Percentiles rank a stretch among this genome's conserved stretches.
Conservation (phyloP, 169 alveolate species). For the Pseudocohnilembus persalinus region DNA sequence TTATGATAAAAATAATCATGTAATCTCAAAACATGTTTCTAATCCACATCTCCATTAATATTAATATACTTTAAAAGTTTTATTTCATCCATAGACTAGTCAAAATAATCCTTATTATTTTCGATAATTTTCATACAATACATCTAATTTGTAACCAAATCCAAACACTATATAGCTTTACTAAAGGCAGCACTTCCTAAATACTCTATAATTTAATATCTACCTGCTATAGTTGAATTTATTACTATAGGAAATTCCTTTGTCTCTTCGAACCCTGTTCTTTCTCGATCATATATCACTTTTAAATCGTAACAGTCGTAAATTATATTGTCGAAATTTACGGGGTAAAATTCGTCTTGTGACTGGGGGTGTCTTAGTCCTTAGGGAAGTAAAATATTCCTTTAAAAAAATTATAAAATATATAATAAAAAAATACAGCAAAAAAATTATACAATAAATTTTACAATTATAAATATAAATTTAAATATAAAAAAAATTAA, state of each 20-base stretch:
- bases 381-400: slow-evolving; percentile 57
- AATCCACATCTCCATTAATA: slow-evolving; percentile 84
- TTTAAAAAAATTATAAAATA: slow-evolving; percentile 5
- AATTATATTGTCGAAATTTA: slow-evolving; percentile 75
- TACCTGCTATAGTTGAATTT: slow-evolving; percentile 85
- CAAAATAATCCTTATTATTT: slow-evolving; percentile 92
- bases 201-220: slow-evolving; percentile 86
- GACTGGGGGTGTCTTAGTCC: slow-evolving; percentile 72
- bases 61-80: slow-evolving; percentile 84
- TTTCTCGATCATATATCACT: slow-evolving; percentile 89
- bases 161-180: slow-evolving; percentile 86
- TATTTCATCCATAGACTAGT: slow-evolving; percentile 91
- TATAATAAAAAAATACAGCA: not conserved
- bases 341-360: slow-evolving; percentile 81
- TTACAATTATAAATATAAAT: not conserved
- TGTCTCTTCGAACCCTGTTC: slow-evolving; percentile 89
- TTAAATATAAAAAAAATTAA: not conserved
- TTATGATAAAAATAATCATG: slow-evolving; percentile 91
- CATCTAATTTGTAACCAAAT: slow-evolving; percentile 74
- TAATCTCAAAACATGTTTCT: slow-evolving; percentile 75
- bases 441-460: not conserved
- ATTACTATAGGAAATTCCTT: slow-evolving; percentile 88
- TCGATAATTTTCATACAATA: slow-evolving; percentile 93
- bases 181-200: slow-evolving; percentile 89
- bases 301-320: slow-evolving; percentile 86